Base-by-base conservation (phyloP, 2,329 filamentous ascomycete genomes). In the Epichloe brachyelytri region DNA sequence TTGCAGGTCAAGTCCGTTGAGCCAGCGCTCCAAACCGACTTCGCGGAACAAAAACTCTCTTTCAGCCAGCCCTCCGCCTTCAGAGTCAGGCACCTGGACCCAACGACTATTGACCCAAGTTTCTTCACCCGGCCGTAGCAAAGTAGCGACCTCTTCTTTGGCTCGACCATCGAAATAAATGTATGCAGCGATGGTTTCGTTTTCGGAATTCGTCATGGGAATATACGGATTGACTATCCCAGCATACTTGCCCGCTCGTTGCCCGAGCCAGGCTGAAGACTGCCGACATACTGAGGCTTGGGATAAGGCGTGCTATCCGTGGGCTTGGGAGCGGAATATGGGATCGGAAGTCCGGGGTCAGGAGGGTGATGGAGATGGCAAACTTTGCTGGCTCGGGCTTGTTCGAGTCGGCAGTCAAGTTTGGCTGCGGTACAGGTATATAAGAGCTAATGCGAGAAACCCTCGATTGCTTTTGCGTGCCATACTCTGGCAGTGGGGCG, bases 41-140 rank as follows among this genome's bases (percentile, higher is more conserved):
- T 98, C 93, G 51, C 91, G 86, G 70, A 98, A 98, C 57, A 98
- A 72, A 60, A 98, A 98, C 65, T 98, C 93, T 57, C 93, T 82
- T 72, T 98, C 93, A 33, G 93, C 93, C 44, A 98, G 79, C 41
- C 93, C 93, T 47, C 93, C 93, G 34, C 91, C 91, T 68, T 97
- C 91, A 22, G 85, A 81, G 30, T 90, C 84, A 3, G 91, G 88
- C 6, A 98, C 82, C 63, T 94, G 91, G 47, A 98, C 93, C 93
- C 93, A 98, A 60, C 93, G 79, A 51, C 89, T 96, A 63, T 97
- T 98, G 22, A 98, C 94, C 93, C 93, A 98, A 2, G 93, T 98
- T 70, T 98, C 93, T 65, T 97, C 93, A 22, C 93, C 91, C 12
- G 90, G 85, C 51, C 93, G 79, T 49, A 98, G 74, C 52, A 98